Evolutionary conservation across 768 basidiomycete species (phyloP), one percentile per base, ranked within the genome.

Genomic region (Tubosaeta sp.): DNA sequence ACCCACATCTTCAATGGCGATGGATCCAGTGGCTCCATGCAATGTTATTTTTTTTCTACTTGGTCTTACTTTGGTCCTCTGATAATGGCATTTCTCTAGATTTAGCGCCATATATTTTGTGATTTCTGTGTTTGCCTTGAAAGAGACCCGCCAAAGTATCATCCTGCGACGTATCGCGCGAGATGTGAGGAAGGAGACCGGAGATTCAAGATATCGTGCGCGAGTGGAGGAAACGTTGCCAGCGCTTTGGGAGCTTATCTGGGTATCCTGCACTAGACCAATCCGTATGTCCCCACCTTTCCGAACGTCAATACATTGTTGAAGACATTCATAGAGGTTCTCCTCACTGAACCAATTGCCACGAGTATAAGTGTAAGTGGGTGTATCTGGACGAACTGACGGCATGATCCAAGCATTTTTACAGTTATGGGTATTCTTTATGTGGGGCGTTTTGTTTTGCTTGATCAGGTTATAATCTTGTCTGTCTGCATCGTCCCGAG

Each of bases 21-120:
- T 90, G 87, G 87, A 87, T 92, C 21, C 81, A 88, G 60, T 90
- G 87, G 87, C 76, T 89, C 12, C 81, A 84, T 52, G 71, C 83
- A 59, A 87, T 85, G 83, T 80, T 22, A 29, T 55, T 61, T 31
- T n/a, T n/a, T 19, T 53, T 44, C 45, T 16, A 42, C 11, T 44
- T 49, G 12, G 9, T 38, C 31, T 25, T 32, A 32, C 27, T 43
- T 4, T n/a, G 25, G 13, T 14, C n/a, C 11, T 11, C 30, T 27
- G 16, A 48, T 25, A 42, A 44, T 34, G 57, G n/a, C 3, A 4
- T 27, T 6, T 36, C 10, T 10, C 18, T 40, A 86, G 87, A 52
- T 63, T 81, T 25, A 77, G 76, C 19, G 82, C 74, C 1, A 64
- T 70, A 0, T 82, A 81, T 49, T 55, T 83, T 6, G 53, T 82